These are phyloP conservation scores for Rhizopus microsporus DNA, from an alignment of 371 early-diverging fungal genomes.

Conservation along the genomic window DNA sequence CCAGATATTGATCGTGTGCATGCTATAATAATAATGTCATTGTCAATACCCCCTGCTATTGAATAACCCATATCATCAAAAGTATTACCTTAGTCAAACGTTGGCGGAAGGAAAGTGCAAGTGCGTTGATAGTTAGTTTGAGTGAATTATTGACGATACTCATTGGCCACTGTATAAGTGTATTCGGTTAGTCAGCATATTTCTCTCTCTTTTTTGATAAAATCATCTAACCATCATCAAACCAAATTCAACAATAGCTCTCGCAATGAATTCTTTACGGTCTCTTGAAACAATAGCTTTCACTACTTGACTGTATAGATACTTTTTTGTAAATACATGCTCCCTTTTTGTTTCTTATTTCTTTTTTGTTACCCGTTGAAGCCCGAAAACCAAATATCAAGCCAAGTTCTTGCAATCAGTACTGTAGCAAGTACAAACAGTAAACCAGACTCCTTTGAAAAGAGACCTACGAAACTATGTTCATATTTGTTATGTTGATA, in stretches of 20 bases:
- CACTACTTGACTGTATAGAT: constrained; percentile 54
- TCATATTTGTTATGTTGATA: neutral
- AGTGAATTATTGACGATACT: constrained; percentile 76
- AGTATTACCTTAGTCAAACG: constrained; percentile 66
- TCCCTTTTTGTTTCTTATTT: neutral
- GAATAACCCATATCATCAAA: neutral
- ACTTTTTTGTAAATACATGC: neutral
- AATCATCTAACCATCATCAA: constrained; percentile 67
- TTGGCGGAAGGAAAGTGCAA: constrained; percentile 78
- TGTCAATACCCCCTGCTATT: neutral
- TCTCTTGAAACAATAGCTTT: constrained; percentile 75
- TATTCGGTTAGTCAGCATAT: neutral
- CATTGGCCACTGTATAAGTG: constrained; percentile 66
- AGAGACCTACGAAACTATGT: constrained; percentile 38
- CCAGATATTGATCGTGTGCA: constrained; percentile 81
- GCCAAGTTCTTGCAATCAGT: constrained; percentile 72
- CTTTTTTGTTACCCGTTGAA: constrained; percentile 58
- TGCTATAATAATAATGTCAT: constrained; percentile 40
- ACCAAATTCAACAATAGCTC: constrained; percentile 67
- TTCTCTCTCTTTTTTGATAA: neutral
- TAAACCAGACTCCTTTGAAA: constrained; percentile 68
- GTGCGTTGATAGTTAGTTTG: constrained; percentile 67
- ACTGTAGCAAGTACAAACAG: constrained; percentile 64
- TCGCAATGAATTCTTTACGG: constrained; percentile 62
- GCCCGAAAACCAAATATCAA: constrained; percentile 75